phyloP scores from a whole-genome alignment of 257 asterid species.

The Gentiana straminea region DNA sequence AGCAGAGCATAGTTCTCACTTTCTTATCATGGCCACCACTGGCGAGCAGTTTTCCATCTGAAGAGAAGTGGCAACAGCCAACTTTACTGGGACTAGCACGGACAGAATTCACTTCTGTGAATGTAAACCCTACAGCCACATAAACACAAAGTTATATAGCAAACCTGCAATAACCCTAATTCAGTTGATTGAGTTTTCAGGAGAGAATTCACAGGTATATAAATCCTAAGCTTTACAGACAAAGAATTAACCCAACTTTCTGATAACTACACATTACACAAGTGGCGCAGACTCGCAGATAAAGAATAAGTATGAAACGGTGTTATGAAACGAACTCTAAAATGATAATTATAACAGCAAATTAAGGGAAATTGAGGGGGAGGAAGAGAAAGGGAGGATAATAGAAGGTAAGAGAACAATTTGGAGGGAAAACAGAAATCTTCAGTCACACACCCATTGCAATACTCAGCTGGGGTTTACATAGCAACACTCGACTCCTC shows the following conservation, averaged over 20 bases:
- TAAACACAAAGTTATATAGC: background rate
- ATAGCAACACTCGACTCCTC: no score
- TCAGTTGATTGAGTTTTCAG: no score
- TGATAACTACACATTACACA: no score
- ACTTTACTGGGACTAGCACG: slow-evolving; percentile 72
- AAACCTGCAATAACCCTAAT: background rate
- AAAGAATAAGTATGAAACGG: no score
- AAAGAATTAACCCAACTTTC: no score
- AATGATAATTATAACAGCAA: background rate
- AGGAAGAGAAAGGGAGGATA: background rate
- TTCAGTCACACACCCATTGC: no score
- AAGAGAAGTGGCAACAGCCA: slow-evolving; percentile 81
- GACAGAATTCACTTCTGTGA: slow-evolving; percentile 55
- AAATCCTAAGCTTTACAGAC: no score
- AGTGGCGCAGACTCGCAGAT: no score
- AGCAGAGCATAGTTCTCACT: slow-evolving; percentile 20
- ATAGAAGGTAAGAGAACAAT: no score
- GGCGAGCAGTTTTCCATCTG: slow-evolving; percentile 91
- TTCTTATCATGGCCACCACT: slow-evolving; percentile 96
- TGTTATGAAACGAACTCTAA: background rate
- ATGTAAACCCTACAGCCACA: slow-evolving; percentile 52
- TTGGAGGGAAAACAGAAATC: no score
- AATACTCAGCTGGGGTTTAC: no score
- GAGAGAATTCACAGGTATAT: no score
- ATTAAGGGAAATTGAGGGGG: background rate